Base-by-base conservation (phyloP, 495 filamentous ascomycete species). In the Xylaria telfairii region DNA sequence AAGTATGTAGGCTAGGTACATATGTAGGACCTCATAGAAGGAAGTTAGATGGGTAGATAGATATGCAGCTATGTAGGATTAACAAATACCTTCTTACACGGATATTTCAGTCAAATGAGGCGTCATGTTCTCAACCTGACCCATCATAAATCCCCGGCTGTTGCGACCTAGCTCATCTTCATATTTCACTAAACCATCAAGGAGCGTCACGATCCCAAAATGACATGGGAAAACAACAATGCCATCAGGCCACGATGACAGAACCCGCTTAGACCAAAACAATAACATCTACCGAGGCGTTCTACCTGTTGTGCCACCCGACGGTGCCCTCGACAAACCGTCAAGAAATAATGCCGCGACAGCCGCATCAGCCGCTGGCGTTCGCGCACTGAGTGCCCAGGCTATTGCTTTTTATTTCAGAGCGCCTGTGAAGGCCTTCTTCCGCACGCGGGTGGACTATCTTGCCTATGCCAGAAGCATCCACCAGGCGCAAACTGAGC, bases 361-460 rank as follows among this genome's bases (percentile, higher is more conserved):
- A 75, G 84, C 78, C 56, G 84, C 90, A 7, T 91, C 92, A 34
- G 93, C 93, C 17, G 94, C 94, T 12, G 87, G 92, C 41, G 90
- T 92, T 53, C 90, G 94, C 64, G 93, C 94, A 32, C 75, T 96
- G 67, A 92, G 89, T 74, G 89, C 93, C 4, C 92, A 94, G 74
- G 79, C 91, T 59, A 85, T 97, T 51, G 90, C 93, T 30, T 96
- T 97, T 73, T 97, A 96, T 79, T 97, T 97, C 74, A 84, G 94
- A 69, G 92, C 93, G 2, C 94, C 94, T 2, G 90, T 93, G 37
- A 96, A 96, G 78, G 91, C 93, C 4, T 97, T 97, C 79, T 95
- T 97, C 78, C 87, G 92, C 64, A 93, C 91, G 4, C 83, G 94
- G 65, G 93, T 97, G 72, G 94, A 97, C 85, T 97, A 91, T 66